These are phyloP conservation scores for Chlamydomonas sphaeroides DNA, from an alignment of 139 green algal species.

Conservation along the genomic window DNA sequence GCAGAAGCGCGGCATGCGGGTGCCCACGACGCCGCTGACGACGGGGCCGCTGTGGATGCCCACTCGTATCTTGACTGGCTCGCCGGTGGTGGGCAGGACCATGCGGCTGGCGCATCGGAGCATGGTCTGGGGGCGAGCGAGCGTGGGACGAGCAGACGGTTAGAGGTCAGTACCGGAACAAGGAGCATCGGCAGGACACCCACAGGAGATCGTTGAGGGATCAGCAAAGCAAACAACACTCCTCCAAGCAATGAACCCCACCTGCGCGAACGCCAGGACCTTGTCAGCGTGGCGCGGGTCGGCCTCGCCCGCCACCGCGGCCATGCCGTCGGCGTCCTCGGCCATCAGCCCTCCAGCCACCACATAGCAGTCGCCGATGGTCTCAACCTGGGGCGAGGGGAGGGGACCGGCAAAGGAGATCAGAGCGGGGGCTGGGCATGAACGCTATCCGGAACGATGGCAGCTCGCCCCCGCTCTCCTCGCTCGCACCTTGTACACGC, in stretches of 20 bases:
- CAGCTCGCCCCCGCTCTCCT: neutral
- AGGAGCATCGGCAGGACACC: neutral
- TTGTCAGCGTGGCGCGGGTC: neutral
- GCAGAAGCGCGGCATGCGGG: neutral
- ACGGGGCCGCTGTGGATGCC: neutral
- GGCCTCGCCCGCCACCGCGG: neutral
- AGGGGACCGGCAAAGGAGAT: too few species aligned
- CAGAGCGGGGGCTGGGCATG: too few species aligned
- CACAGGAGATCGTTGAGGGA: too few species aligned
- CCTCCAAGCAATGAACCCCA: neutral
- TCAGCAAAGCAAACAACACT: too few species aligned
- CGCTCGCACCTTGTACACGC: slow-evolving; percentile 8
- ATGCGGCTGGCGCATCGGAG: neutral
- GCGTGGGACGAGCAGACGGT: neutral
- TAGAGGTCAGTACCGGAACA: neutral
- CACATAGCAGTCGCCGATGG: slow-evolving; percentile 21
- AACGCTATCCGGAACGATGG: neutral
- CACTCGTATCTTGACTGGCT: neutral
- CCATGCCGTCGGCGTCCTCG: slow-evolving; percentile 13
- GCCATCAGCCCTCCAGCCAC: slow-evolving; percentile 12
- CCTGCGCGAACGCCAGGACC: neutral
- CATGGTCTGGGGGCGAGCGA: neutral
- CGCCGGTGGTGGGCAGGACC: neutral
- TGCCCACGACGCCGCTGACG: neutral
- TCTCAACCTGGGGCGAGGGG: neutral